phyloP scores from a whole-genome alignment of 2,329 filamentous ascomycete species.

The Botrytis medusae region DNA sequence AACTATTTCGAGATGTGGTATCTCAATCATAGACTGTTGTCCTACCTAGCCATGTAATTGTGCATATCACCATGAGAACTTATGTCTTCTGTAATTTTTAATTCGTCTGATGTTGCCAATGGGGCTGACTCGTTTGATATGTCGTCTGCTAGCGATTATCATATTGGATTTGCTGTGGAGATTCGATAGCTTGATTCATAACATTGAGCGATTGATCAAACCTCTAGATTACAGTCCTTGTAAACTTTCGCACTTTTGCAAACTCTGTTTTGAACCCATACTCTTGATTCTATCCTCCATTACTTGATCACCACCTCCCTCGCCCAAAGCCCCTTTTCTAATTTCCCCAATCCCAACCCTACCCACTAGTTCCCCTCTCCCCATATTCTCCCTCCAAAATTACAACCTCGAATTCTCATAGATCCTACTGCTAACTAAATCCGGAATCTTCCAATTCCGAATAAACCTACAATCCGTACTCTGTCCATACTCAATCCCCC shows the following conservation, averaged over 20 bases:
- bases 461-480: not conserved
- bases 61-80: not conserved
- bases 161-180: not conserved
- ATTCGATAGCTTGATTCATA: not conserved
- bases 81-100: not conserved
- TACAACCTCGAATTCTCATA: not conserved
- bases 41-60: not conserved
- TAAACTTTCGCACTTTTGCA: not conserved
- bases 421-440: not conserved
- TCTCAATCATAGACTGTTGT: not conserved
- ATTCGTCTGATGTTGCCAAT: not conserved
- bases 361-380: too few relatives aligned
- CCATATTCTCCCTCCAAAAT: not conserved
- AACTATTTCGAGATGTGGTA: not conserved
- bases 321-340: slow-evolving; percentile 12
- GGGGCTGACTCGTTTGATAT: not conserved
- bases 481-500: not conserved
- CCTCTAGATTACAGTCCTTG: not conserved
- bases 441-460: not conserved
- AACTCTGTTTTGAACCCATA: slow-evolving; percentile 18
- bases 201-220: not conserved
- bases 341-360: slow-evolving; percentile 4
- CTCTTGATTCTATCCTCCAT: slow-evolving; percentile 22
- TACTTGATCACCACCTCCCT: slow-evolving; percentile 16
- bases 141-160: not conserved